Evolutionary conservation across 345 rosid genomes (phyloP), one percentile per base, ranked within the genome.

Genomic region (Eucalyptus erythrocorys): DNA sequence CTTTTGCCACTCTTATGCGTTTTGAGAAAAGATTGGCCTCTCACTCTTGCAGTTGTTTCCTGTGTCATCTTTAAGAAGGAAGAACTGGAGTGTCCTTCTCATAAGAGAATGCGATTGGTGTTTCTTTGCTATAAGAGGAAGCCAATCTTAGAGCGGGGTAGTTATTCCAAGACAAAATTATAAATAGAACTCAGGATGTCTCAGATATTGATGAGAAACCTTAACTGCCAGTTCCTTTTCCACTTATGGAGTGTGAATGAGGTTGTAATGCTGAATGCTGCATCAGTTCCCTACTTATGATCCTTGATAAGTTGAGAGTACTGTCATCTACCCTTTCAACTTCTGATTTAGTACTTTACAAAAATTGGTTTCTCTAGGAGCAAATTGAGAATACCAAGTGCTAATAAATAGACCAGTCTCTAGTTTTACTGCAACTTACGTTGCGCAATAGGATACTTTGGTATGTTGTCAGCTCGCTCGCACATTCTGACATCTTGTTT

Each of bases 401-500:
- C 82, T 21, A 76, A 40, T 76, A 21, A 76, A 76, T 37, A 26
- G 47, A 40, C 8, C 82, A 37, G 47, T 76, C 82, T 76, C 82
- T 76, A 37, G 27, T 37, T 13, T 55, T 42, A 17, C 48, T 37
- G 13, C 43, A 47, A 85, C 64, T 84, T 89, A 59, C 86, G n/a
- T 87, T 86, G 8, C 15, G 12, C 64, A 43, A 32, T 81, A 27
- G 53, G 34, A 45, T 26, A 40, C 27, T 76, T 76, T 76, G 42
- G 82, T 76, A 11, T 76, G 32, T 50, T 13, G 9, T 85, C 49
- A 91, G 90, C 90, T 71, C 53, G 6, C 88, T 76, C 3, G 27
- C 82, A 19, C 47, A 21, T 76, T 91, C 93, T 94, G 90, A 94
- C 91, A n/a, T 12, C 48, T 15, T 88, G 86, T 89, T 91, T 88